Evolutionary conservation across 805 yeast species (phyloP), one percentile per base, ranked within the genome.

Genomic region (Candida boidinii): DNA sequence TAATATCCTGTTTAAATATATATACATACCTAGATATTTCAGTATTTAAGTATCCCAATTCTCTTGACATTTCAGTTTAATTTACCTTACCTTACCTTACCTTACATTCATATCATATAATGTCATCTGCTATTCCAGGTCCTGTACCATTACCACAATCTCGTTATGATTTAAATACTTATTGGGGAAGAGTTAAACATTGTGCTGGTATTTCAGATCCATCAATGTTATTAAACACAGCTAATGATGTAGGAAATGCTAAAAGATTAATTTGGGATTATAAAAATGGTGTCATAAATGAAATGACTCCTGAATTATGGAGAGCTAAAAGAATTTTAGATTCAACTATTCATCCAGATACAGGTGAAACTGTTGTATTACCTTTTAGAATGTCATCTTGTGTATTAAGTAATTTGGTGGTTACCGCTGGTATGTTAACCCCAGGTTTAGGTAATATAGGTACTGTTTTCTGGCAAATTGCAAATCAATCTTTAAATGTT

Each of bases 311-410:
- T 1, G 82, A 78, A 34, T 66, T 90, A 37, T 92, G 98, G 98
- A 63, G 70, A 27, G 92, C 95, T 8, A 90, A 90, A 60, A 75
- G 75, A 54, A 66, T 84, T 21, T 67, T 92, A 46, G 97, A 92
- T 58, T 86, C 96, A 2, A 79, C 96, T 1, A 74, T 87, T 26
- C 98, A 92, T 57, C 98, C 98, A 31, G 98, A 92, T 54, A 90
- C 94, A 5, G 96, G 96, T 1, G 92, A 86, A 48, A 82, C 94
- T 1, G 96, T 92, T 10, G 53, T 84, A 19, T 64, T 92, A 34
- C 99, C 99, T 3, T 92, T 92, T 61, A 73, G 99, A 60, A 92
- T 92, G 99, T 86, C 96, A 17, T 80, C 90, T 21, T 86, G 92
- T 62, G 99, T 92, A 13, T 64, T 92, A 34, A 85, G 95, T 9